Percentiles rank a stretch among this genome's conserved stretches.
Evolutionary conservation across 768 basidiomycete species (phyloP).

Genomic region (Leccinum boreale): DNA sequence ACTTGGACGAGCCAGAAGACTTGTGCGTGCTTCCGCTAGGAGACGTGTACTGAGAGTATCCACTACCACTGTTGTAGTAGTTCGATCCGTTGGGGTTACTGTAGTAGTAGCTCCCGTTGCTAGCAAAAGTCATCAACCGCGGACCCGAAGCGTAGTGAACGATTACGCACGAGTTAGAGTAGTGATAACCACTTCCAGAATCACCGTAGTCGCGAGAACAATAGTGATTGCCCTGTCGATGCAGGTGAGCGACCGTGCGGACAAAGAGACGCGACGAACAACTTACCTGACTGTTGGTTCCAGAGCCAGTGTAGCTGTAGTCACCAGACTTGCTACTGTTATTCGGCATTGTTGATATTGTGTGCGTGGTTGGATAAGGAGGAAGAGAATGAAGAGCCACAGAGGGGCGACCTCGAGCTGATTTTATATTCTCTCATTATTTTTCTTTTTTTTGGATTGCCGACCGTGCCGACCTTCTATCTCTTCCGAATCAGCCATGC

Average conservation of each 20-base stretch:
- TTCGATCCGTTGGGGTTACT: conserved; percentile 56
- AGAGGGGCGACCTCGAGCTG: not conserved
- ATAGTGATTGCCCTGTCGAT: conserved; percentile 56
- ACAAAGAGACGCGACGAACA: not conserved
- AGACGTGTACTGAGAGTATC: conserved; percentile 49
- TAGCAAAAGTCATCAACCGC: conserved; percentile 9
- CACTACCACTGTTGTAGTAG: conserved; percentile 53
- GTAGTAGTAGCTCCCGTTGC: conserved; percentile 63
- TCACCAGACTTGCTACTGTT: conserved; percentile 20
- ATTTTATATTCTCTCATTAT: conserved; percentile 11
- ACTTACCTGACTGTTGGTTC: conserved; percentile 51
- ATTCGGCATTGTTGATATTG: conserved; percentile 11
- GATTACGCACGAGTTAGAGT: conserved; percentile 52
- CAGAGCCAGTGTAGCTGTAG: conserved; percentile 44
- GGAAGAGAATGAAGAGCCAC: not conserved
- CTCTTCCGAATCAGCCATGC: too few species aligned
- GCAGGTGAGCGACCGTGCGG: not conserved
- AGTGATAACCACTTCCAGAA: conserved; percentile 51
- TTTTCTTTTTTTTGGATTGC: conserved; percentile 12
- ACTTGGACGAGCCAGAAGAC: conserved; percentile 27
- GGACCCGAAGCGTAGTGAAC: not conserved
- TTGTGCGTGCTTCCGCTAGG: conserved; percentile 35
- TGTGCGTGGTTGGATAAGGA: not conserved
- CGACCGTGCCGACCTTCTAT: not conserved
- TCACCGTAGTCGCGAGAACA: conserved; percentile 48